Conservation (phyloP, 2,329 filamentous ascomycete genomes). For the Ophiocordyceps australis region DNA sequence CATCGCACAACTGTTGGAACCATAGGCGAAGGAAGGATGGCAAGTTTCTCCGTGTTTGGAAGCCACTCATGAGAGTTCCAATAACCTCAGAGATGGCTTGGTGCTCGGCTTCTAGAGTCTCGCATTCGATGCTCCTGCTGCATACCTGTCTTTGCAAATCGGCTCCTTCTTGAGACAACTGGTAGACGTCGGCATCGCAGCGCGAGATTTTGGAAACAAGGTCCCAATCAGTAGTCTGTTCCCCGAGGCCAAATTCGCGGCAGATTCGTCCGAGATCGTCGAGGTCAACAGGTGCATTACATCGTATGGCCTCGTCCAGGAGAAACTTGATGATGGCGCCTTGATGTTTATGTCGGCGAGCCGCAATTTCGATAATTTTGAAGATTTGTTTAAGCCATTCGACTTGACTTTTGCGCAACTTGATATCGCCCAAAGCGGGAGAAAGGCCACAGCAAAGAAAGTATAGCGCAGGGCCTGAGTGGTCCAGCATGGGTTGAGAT, state of each 20-base stretch:
- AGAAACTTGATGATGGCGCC: conserved; percentile 12
- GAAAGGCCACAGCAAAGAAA: conserved; percentile 16
- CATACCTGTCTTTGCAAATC: conserved; percentile 21
- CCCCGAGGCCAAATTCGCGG: conserved; percentile 19
- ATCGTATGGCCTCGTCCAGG: conserved; percentile 10
- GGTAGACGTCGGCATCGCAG: conserved; percentile 29
- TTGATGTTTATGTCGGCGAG: conserved; percentile 8
- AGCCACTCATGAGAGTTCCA: conserved; percentile 22
- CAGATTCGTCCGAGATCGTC: conserved; percentile 23
- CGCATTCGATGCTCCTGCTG: conserved; percentile 10
- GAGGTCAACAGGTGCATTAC: conserved; percentile 16
- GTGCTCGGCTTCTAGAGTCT: conserved; percentile 5
- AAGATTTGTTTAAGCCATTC: conserved; percentile 20
- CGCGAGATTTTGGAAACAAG: conserved; percentile 20
- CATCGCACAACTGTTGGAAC: conserved; percentile 21
- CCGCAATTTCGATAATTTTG: conserved; percentile 10
- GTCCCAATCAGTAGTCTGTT: conserved; percentile 19
- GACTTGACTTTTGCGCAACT: conserved; percentile 13
- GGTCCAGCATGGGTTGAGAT: conserved; percentile 13
- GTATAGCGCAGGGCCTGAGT: conserved; percentile 25
- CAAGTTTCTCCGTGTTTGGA: conserved; percentile 22
- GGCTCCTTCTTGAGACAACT: conserved; percentile 18
- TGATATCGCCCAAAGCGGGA: conserved; percentile 7
- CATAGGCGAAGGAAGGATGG: conserved; percentile 26
- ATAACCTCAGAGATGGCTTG: conserved; percentile 16